Evolutionary conservation across 257 asterid genomes (phyloP), one percentile per base, ranked within the genome.

Genomic region (Solanum medicagineum): DNA sequence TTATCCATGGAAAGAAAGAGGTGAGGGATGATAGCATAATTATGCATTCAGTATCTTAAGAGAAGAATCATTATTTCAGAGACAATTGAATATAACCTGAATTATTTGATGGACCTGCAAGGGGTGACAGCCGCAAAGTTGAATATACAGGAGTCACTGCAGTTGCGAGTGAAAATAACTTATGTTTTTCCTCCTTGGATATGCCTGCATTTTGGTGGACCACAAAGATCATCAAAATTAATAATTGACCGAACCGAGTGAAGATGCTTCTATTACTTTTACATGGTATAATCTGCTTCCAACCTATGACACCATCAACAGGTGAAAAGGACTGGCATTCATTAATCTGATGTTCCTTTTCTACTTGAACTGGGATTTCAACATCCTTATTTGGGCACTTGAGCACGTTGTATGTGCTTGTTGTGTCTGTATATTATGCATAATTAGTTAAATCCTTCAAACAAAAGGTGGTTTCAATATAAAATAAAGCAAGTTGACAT

Each of bases 121-220:
- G 68, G 6, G 87, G 89, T 56, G 93, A 87, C 32, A 87, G 56
- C 81, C 56, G 62, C 70, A 84, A 86, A 88, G 86, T 85, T 86
- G 79, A 88, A 66, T 88, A 87, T 80, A 81, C 80, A 51, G 94
- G 92, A 55, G 92, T 87, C 85, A 80, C 89, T 89, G 85, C 70
- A 79, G 87, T 89, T 32, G 84, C 63, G 74, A 81, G 86, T 81
- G 86, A 84, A 16, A 88, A 63, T 36, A 84, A 47, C 87, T 87
- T 84, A 62, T 62, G 85, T 66, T 86, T 87, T 77, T 49, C 85
- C 80, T 86, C 85, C 81, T 85, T 84, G 47, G 87, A 54, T 86
- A 69, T 86, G 65, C 87, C 97, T 94, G 95, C 93, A 89, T 85
- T 77, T 65, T 56, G 71, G 80, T 83, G 73, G 54, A 86, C 80